Percentiles rank a stretch among this genome's conserved stretches.
Evolutionary conservation across 2,329 filamentous ascomycete species (phyloP).

Genomic region (Xylaria sp.): DNA sequence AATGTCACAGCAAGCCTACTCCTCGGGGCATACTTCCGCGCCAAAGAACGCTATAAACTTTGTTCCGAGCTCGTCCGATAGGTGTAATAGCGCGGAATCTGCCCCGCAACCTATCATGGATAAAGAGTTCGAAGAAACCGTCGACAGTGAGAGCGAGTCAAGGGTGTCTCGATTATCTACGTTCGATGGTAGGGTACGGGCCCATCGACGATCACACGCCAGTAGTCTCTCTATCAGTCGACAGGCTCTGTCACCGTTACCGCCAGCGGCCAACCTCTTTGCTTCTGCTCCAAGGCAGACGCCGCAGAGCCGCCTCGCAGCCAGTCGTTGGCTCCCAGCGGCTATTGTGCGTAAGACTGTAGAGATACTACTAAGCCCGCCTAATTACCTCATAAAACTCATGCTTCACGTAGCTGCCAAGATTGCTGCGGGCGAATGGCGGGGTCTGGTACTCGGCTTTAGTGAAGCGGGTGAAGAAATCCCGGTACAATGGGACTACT

Average conservation of each 20-base stretch:
- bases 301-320: slow-evolving; percentile 54
- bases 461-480: slow-evolving; percentile 64
- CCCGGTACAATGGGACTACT: slow-evolving; percentile 71
- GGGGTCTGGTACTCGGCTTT: slow-evolving; percentile 66
- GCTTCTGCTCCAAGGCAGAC: slow-evolving; percentile 56
- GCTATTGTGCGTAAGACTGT: slow-evolving; percentile 80
- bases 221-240: slow-evolving; percentile 61
- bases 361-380: slow-evolving; percentile 81
- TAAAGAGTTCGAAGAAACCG: not conserved
- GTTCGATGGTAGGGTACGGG: slow-evolving; percentile 52
- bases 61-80: slow-evolving; percentile 46
- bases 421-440: slow-evolving; percentile 73
- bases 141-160: not conserved
- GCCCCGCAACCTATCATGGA: slow-evolving; percentile 33
- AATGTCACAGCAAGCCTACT: slow-evolving; percentile 46
- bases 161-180: slow-evolving; percentile 42
- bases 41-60: slow-evolving; percentile 44
- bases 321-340: slow-evolving; percentile 64
- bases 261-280: slow-evolving; percentile 73
- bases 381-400: slow-evolving; percentile 78
- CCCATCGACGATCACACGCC: slow-evolving; percentile 66
- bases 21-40: slow-evolving; percentile 50
- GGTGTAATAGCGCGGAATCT: slow-evolving; percentile 43
- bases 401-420: slow-evolving; percentile 84
- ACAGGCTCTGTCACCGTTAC: slow-evolving; percentile 73